Base-by-base conservation (phyloP, 2,329 filamentous ascomycete species). In the Fusarium palustre region DNA sequence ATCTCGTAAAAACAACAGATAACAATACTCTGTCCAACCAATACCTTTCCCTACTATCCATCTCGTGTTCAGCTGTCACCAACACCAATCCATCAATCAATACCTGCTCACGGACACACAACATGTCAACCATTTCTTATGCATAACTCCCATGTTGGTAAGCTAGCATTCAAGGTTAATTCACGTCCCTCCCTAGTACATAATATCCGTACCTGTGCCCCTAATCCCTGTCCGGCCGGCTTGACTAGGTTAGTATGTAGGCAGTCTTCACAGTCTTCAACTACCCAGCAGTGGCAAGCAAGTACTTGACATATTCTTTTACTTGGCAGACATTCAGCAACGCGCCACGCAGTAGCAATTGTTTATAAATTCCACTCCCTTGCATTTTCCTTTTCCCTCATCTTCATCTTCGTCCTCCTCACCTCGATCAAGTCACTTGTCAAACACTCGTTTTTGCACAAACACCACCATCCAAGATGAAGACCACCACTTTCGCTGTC, bases 401-500 rank as follows among this genome's bases (percentile, higher is more conserved):
- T 59, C 60, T 45, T 48, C 63, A 56, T 56, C 45, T 39, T n/a
- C n/a, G n/a, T n/a, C n/a, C n/a, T 61, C 52, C 30, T 34, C 7
- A 22, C 33, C 39, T n/a, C 16, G 25, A 28, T 28, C 13, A 13
- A 2, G 7, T 24, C 28, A 12, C 39, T 24, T 41, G 41, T 20
- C n/a, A 53, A 38, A 55, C 53, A 56, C 59, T 61, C 59, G 56
- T 55, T 66, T 41, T 20, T 54, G 4, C 33, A 25, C 36, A 65
- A 42, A 18, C 2, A 34, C 3, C 16, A n/a, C 18, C 8, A n/a
- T 10, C 18, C 31, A 75, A 68, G 45, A 75, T 75, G 73, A 75
- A 75, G 62, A 67, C 73, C 34, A 46, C 65, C 4, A 30, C 71
- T 28, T 68, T 75, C 41, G 65, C 71, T 2, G 31, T 71, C 53